Evolutionary conservation across 2,329 filamentous ascomycete species (phyloP).

Genomic region (Botrytis fabae): DNA sequence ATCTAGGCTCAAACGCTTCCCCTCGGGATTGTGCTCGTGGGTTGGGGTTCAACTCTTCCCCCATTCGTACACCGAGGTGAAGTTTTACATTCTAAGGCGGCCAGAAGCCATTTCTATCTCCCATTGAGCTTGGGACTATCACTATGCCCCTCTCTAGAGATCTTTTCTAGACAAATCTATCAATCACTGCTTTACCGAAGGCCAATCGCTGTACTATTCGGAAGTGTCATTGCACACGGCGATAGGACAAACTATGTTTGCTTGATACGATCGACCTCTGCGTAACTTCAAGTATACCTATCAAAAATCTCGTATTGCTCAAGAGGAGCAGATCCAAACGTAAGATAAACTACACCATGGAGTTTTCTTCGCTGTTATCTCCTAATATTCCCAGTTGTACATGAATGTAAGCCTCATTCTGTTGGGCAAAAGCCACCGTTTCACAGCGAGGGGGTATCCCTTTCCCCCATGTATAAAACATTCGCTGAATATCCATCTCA

Average conservation of each 20-base stretch:
- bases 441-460: background rate
- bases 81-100: conserved; percentile 2
- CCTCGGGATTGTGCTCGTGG: conserved; percentile 2
- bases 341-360: background rate
- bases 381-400: conserved; percentile 14
- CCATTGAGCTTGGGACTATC: background rate
- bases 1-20: background rate
- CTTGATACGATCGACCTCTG: background rate
- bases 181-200: background rate
- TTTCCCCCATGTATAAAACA: conserved; percentile 13
- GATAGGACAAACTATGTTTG: conserved; percentile 13
- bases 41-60: conserved; percentile 11
- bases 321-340: background rate
- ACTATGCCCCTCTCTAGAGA: background rate
- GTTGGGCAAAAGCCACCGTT: background rate
- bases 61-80: conserved; percentile 14
- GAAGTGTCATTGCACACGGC: conserved; percentile 2
- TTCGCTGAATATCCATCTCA: conserved; percentile 8
- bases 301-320: background rate
- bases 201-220: conserved; percentile 13
- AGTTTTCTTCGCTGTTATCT: conserved; percentile 11
- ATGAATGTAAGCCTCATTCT: conserved; percentile 18
- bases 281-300: background rate
- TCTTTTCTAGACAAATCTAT: background rate
- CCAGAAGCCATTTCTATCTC: background rate